These are phyloP conservation scores for Millerago galiae DNA, from an alignment of 805 yeast species.

Conservation along the genomic window DNA sequence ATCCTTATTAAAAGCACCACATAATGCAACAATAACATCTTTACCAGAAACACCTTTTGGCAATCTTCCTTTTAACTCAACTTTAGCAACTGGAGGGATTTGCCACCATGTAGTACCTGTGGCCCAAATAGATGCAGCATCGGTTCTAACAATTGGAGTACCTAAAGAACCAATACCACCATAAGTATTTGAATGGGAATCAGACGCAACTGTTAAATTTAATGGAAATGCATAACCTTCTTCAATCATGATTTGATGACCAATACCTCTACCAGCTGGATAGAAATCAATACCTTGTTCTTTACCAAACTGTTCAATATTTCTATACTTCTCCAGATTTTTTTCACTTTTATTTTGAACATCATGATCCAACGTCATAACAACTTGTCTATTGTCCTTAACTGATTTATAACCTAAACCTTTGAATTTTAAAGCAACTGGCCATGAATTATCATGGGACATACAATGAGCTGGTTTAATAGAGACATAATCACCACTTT, in stretches of 20 bases:
- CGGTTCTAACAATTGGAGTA: conserved; percentile 97
- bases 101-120: conserved; percentile 99
- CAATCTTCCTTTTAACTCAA: conserved; percentile 73
- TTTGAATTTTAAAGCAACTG: conserved; percentile 94
- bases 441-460: conserved; percentile 99
- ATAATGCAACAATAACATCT: conserved; percentile 92
- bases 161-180: conserved; percentile 97
- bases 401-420: conserved; percentile 87
- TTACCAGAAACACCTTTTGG: conserved; percentile 91
- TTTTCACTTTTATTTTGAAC: conserved; percentile 90
- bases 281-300: conserved; percentile 93
- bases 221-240: conserved; percentile 98
- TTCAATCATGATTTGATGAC: conserved; percentile 98
- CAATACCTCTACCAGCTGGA: conserved; percentile 99
- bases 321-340: conserved; percentile 79
- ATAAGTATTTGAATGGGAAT: conserved; percentile 95
- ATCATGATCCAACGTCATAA: conserved; percentile 95
- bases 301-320: conserved; percentile 84
- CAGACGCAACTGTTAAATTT: conserved; percentile 91
- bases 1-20: conserved; percentile 89
- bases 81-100: conserved; percentile 97
- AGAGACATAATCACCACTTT: conserved; percentile 90
- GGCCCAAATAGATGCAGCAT: conserved; percentile 99
- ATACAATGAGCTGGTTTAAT: conserved; percentile 95
- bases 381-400: conserved; percentile 83